Percentiles rank a stretch among this genome's conserved stretches.
Conservation (phyloP, 352 stramenopile species). For the Discostella stelligera region DNA sequence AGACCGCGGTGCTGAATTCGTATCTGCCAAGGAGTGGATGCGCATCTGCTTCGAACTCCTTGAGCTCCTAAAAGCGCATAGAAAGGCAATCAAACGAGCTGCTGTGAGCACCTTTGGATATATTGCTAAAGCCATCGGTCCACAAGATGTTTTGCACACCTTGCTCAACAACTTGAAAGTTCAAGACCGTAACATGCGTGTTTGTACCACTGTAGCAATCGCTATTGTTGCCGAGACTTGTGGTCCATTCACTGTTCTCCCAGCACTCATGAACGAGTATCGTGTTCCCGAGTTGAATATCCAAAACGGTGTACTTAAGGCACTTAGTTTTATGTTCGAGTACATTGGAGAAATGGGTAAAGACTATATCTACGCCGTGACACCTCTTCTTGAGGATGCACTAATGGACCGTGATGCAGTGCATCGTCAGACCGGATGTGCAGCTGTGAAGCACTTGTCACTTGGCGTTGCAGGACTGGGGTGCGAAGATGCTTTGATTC, state of each 20-base stretch:
- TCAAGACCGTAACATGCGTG: constrained; percentile 97
- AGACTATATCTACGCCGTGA: constrained; percentile 99
- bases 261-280: constrained; percentile 99
- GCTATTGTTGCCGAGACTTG: constrained; percentile 99
- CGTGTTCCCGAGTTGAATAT: constrained; percentile 98
- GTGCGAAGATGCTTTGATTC: constrained; percentile 96
- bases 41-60: constrained; percentile 99
- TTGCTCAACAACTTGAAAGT: constrained; percentile 99
- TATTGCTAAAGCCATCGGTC: constrained; percentile 97
- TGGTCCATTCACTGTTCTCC: constrained; percentile 98
- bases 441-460: constrained; percentile 96
- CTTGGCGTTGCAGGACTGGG: constrained; percentile 94
- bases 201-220: constrained; percentile 99
- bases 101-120: constrained; percentile 99
- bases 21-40: constrained; percentile 99
- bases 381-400: constrained; percentile 96
- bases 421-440: constrained; percentile 96
- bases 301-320: constrained; percentile 99
- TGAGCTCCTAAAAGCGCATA: constrained; percentile 99
- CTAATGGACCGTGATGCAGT: constrained; percentile 99
- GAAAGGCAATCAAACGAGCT: constrained; percentile 97
- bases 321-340: constrained; percentile 99
- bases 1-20: constrained; percentile 95
- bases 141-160: constrained; percentile 98
- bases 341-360: constrained; percentile 99